Conservation (phyloP, 192 early-diverging fungal genomes). For the Gamsiella multidivaricata region DNA sequence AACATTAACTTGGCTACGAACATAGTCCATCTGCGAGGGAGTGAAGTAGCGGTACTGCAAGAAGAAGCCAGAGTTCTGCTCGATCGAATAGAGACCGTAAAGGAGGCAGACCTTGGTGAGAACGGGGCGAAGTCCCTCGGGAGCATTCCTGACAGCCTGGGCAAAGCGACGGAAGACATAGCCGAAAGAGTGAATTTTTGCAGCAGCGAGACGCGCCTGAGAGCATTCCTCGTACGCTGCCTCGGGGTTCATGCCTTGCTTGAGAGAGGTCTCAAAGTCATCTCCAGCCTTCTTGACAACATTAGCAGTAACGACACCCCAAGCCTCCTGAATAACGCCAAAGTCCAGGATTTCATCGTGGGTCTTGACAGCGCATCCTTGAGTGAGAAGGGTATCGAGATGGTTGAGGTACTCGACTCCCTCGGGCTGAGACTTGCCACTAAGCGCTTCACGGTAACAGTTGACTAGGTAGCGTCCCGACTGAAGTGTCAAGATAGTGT, state of each 20-base stretch:
- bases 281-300: conserved; percentile 84
- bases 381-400: conserved; percentile 58
- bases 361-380: conserved; percentile 61
- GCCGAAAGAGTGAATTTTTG: conserved; percentile 83
- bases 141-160: conserved; percentile 73
- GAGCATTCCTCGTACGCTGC: conserved; percentile 88
- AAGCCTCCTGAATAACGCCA: conserved; percentile 77
- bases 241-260: conserved; percentile 75
- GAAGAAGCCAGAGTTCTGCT: conserved; percentile 84
- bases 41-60: conserved; percentile 85
- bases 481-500: conserved; percentile 90
- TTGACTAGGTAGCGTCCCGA: conserved; percentile 85
- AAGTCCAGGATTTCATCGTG: conserved; percentile 63
- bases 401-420: conserved; percentile 81
- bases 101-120: conserved; percentile 77
- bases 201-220: conserved; percentile 80
- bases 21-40: conserved; percentile 72
- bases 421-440: conserved; percentile 78
- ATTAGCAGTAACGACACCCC: conserved; percentile 82
- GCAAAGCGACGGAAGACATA: conserved; percentile 87
- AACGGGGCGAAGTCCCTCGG: conserved; percentile 67
- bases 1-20: conserved; percentile 71
- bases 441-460: conserved; percentile 71
- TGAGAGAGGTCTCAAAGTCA: conserved; percentile 76
- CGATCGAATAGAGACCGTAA: conserved; percentile 84